phyloP scores from a whole-genome alignment of 805 yeast genomes.

The Peterozyma xylosa region DNA sequence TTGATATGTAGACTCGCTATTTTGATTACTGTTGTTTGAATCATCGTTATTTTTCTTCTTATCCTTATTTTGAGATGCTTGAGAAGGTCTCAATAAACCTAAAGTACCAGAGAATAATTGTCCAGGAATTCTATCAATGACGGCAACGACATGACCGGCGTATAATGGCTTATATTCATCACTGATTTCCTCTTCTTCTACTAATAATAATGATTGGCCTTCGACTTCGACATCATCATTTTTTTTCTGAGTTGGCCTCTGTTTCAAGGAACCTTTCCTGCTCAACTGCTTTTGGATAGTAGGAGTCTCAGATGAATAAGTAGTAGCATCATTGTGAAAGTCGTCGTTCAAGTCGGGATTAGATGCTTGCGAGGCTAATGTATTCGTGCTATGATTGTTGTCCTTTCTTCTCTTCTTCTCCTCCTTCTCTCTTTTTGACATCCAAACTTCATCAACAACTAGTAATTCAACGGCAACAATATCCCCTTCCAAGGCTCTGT shows the following conservation, averaged over 20 bases:
- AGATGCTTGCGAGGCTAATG: constrained; percentile 22
- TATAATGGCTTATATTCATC: constrained; percentile 90
- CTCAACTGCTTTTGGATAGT: constrained; percentile 35
- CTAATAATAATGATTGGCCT: constrained; percentile 86
- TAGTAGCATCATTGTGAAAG: constrained; percentile 73
- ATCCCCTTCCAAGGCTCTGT: constrained; percentile 95
- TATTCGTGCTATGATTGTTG: constrained; percentile 22
- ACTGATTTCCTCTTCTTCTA: constrained; percentile 92
- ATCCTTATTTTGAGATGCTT: constrained; percentile 73
- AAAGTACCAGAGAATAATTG: constrained; percentile 92
- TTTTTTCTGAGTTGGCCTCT: constrained; percentile 94
- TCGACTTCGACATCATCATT: constrained; percentile 98
- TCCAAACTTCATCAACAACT: constrained; percentile 97
- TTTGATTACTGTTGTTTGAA: constrained; percentile 21
- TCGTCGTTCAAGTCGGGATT: constrained; percentile 49
- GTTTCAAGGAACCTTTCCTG: constrained; percentile 86
- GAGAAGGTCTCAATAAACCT: constrained; percentile 92
- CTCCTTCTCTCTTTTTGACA: constrained; percentile 90
- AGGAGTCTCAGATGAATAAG: constrained; percentile 19
- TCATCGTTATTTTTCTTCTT: constrained; percentile 31
- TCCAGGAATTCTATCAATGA: constrained; percentile 94
- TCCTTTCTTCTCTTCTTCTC: constrained; percentile 91
- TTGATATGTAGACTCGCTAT: constrained; percentile 15
- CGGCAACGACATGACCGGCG: constrained; percentile 98
- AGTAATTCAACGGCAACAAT: constrained; percentile 91